phyloP scores from a whole-genome alignment of 805 yeast species.

The Metschnikowia aberdeeniae region DNA sequence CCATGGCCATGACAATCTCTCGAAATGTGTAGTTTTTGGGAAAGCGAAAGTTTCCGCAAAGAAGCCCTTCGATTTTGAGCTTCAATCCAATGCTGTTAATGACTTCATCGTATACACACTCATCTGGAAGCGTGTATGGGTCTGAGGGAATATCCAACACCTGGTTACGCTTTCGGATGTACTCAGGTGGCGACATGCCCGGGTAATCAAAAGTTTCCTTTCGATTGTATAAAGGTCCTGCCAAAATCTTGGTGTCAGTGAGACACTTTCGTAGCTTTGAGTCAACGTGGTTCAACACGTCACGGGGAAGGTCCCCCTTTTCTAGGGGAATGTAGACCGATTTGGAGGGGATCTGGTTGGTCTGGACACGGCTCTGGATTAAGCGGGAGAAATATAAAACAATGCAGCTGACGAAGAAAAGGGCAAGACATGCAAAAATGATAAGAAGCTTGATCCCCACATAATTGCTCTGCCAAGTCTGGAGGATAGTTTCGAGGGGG shows the following conservation, averaged over 20 bases:
- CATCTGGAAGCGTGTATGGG: constrained; percentile 24
- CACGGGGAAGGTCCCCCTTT: constrained; percentile 40
- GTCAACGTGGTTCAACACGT: constrained; percentile 24
- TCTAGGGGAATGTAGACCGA: constrained; percentile 68
- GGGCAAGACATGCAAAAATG: constrained; percentile 66
- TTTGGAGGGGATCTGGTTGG: constrained; percentile 66
- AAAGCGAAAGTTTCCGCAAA: constrained; percentile 31
- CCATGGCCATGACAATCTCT: constrained; percentile 38
- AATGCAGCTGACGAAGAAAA: constrained; percentile 49
- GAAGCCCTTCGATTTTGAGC: constrained; percentile 44
- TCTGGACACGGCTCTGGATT: constrained; percentile 49
- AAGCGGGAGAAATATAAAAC: constrained; percentile 57
- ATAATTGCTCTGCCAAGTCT: constrained; percentile 48
- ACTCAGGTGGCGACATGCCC: constrained; percentile 40
- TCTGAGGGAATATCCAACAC: constrained; percentile 19
- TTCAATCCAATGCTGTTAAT: constrained; percentile 58
- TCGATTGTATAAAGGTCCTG: constrained; percentile 32
- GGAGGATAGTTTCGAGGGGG: constrained; percentile 74
- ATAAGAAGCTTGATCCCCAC: constrained; percentile 79
- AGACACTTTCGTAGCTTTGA: constrained; percentile 24
- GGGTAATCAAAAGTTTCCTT: constrained; percentile 31
- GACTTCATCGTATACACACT: constrained; percentile 48
- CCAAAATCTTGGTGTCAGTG: constrained; percentile 27
- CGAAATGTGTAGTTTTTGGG: constrained; percentile 41
- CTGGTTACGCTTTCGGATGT: constrained; percentile 32